Evolutionary conservation across 345 rosid genomes (phyloP), one percentile per base, ranked within the genome.

Genomic region (Dipteronia dyeriana): DNA sequence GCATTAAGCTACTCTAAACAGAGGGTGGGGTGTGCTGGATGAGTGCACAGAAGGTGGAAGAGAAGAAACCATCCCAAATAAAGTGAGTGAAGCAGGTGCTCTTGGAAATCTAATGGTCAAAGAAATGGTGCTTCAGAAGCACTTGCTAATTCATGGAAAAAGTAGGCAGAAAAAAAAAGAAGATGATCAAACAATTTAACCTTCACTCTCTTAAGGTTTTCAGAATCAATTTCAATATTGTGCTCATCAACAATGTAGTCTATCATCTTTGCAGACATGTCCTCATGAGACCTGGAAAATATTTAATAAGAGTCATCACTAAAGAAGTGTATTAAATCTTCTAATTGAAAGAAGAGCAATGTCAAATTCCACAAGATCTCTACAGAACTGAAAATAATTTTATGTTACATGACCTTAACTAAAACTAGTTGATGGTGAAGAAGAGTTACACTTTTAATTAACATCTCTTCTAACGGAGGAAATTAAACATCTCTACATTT

Each of bases 211-310:
- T 80, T 87, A 45, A 88, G 66, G 78, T 80, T 81, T 77, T 69
- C 86, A 66, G 86, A 41, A 49, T 91, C 95, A 62, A 91, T 81
- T 19, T 91, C 95, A 66, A 89, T 89, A 74, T 86, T 43, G 77
- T 89, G 93, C 79, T 77, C 83, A 61, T 89, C 89, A 68, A 91
- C 91, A 49, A 89, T 88, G 80, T 82, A 68, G 70, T 91, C 95
- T 78, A 89, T 84, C 85, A 89, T 79, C 80, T 78, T 75, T 59
- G 72, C 34, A 14, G 95, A 91, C 95, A 89, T 91, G 75, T 86
- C 87, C 79, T 91, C 95, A 66, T 91, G 93, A 71, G 85, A 81
- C 95, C 95, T 91, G 80, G 56, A 20, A 66, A 71, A 75, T 69
- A 47, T 71, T 66, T 7, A 78, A 25, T 14, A 23, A 62, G 34